Evolutionary conservation across 2,329 filamentous ascomycete species (phyloP).

Genomic region (Pyrenophora seminiperda): DNA sequence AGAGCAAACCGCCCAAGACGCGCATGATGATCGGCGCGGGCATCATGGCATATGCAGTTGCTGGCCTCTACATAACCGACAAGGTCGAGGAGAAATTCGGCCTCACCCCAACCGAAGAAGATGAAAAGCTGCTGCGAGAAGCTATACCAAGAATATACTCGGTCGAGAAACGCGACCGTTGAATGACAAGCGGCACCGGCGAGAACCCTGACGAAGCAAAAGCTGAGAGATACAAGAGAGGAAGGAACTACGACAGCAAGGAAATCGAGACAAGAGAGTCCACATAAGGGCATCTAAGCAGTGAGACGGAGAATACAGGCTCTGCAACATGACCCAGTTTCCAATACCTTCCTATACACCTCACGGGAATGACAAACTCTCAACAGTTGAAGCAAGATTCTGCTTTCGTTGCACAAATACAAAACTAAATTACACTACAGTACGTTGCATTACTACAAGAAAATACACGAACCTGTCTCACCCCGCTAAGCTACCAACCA

Average conservation of each 20-base stretch:
- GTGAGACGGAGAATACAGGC: neutral
- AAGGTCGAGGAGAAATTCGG: slow-evolving; percentile 74
- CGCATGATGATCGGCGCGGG: slow-evolving; percentile 74
- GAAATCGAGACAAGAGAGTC: neutral
- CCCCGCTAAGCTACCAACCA: no score
- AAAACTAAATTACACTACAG: no score
- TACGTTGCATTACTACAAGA: no score
- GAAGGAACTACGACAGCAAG: no score
- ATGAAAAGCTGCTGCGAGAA: slow-evolving; percentile 69
- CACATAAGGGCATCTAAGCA: neutral
- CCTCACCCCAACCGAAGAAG: slow-evolving; percentile 72
- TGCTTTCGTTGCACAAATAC: neutral
- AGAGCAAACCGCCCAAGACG: slow-evolving; percentile 70
- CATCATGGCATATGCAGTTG: slow-evolving; percentile 75
- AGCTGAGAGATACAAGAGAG: neutral
- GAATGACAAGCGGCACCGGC: neutral
- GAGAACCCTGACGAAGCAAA: neutral
- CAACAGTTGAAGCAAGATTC: neutral
- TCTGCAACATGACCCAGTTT: neutral
- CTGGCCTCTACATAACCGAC: slow-evolving; percentile 76
- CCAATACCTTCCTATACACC: no score
- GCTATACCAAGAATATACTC: slow-evolving; percentile 64
- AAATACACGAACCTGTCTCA: no score
- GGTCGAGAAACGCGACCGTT: slow-evolving; percentile 27
- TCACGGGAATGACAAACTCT: no score